A percentile compares a stretch with the other conserved stretches of the same genome.
These are phyloP conservation scores for Eucalyptus decipiens DNA, from an alignment of 345 rosid genomes.

Conservation along the genomic window DNA sequence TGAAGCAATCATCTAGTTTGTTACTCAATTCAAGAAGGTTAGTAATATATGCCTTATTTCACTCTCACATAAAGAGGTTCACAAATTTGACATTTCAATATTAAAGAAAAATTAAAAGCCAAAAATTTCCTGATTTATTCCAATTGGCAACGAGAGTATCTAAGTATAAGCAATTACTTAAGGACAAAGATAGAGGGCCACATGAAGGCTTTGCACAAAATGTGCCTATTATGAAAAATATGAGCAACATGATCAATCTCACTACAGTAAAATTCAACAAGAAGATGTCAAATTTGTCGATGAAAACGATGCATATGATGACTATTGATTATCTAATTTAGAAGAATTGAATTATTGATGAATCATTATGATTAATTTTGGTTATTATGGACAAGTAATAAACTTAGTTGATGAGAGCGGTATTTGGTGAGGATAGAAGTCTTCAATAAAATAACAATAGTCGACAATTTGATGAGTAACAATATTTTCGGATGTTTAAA, in stretches of 20 bases:
- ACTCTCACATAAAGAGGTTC: background rate
- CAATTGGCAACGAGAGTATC: background rate
- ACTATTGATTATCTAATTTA: background rate
- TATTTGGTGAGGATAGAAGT: too few species aligned
- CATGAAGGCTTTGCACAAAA: too few species aligned
- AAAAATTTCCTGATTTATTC: too few species aligned
- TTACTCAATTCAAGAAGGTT: background rate
- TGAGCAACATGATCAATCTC: too few species aligned
- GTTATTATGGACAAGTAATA: background rate
- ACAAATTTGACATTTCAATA: background rate
- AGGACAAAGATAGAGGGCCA: too few species aligned
- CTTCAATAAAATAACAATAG: too few species aligned
- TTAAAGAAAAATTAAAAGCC: background rate
- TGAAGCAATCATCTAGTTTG: background rate
- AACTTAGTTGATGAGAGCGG: background rate
- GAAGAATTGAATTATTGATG: background rate
- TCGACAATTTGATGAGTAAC: too few species aligned
- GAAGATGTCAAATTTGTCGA: background rate
- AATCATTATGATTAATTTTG: background rate
- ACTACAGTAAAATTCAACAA: background rate
- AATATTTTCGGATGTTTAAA: too few species aligned
- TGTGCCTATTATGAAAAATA: too few species aligned
- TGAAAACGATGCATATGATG: too few species aligned
- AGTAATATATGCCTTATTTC: background rate
- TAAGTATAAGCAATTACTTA: too few species aligned